Evolutionary conservation across 2,329 filamentous ascomycete species (phyloP).

Genomic region (Cordyceps cicadae): DNA sequence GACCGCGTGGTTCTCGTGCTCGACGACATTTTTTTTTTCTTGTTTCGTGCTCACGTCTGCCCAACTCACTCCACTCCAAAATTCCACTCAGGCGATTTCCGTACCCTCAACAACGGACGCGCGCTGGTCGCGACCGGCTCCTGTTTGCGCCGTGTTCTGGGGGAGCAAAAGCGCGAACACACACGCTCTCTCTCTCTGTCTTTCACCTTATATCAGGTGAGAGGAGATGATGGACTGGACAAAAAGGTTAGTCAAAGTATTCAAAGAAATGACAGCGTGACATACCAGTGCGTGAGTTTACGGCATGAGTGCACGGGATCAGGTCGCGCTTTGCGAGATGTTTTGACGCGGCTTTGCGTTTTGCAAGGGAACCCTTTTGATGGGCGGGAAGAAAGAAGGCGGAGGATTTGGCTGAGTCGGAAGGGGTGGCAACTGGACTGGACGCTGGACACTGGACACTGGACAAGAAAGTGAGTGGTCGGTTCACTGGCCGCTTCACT

Average conservation of each 20-base stretch:
- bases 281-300: background rate
- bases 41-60: background rate
- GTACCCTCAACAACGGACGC: background rate
- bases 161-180: background rate
- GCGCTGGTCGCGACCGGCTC: background rate
- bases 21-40: constrained; percentile 29
- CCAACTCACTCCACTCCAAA: constrained; percentile 13
- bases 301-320: background rate
- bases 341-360: constrained; percentile 7
- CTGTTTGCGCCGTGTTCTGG: background rate
- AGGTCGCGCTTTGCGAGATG: constrained; percentile 3
- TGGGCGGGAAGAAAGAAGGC: background rate
- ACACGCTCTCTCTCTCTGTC: background rate
- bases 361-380: background rate
- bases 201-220: background rate
- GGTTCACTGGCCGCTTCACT: background rate
- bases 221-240: background rate
- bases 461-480: background rate
- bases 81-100: constrained; percentile 5
- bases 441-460: too few relatives aligned
- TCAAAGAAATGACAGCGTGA: background rate
- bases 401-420: background rate
- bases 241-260: background rate
- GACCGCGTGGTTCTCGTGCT: constrained; percentile 45
- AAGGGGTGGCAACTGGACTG: constrained; percentile 8